Evolutionary conservation across 306 rosid genomes (phyloP), one percentile per base, ranked within the genome.

Genomic region (Betula pendula): DNA sequence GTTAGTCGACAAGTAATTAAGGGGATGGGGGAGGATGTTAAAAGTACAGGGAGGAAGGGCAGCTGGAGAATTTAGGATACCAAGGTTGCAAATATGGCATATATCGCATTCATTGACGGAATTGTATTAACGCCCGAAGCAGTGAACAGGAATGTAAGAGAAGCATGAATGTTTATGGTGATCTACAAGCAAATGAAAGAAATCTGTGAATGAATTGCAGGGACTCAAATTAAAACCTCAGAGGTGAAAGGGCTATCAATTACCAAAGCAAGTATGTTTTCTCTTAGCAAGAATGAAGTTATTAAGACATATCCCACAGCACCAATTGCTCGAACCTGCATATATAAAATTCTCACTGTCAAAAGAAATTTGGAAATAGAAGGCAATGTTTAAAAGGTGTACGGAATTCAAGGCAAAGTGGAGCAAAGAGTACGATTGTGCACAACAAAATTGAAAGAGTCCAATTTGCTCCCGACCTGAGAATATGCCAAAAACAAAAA

Each of bases 111-210:
- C 97, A 95, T 92, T 4, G 99, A 90, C 17, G 97, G 99, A 84
- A 95, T 70, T 29, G 85, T 76, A 85, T 82, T 77, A 22, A 90
- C 80, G 71, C 96, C 92, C 2, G 88, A 74, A 8, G 99, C 99
- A 50, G 97, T 81, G 78, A 92, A 89, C 79, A 92, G 78, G 82
- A 87, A 88, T 44, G 99, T 85, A 9, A 95, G 94, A 58, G 97
- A 90, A 75, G 99, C 99, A 62, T 95, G 99, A 71, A 95, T 89
- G 87, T 95, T 95, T 55, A 92, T 88, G 74, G 99, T 92, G 84
- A 95, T 95, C 99, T 95, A 82, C 92, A 84, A 71, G 80, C 22
- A 84, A 74, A 74, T 20, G 56, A 29, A 67, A 51, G 22, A 29
- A 31, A 42, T 4, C 17, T 10, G 43, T 60, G 6, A 72, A 62